phyloP scores from a whole-genome alignment of 176 grass and related monocot species.

The Eleusine coracana region DNA sequence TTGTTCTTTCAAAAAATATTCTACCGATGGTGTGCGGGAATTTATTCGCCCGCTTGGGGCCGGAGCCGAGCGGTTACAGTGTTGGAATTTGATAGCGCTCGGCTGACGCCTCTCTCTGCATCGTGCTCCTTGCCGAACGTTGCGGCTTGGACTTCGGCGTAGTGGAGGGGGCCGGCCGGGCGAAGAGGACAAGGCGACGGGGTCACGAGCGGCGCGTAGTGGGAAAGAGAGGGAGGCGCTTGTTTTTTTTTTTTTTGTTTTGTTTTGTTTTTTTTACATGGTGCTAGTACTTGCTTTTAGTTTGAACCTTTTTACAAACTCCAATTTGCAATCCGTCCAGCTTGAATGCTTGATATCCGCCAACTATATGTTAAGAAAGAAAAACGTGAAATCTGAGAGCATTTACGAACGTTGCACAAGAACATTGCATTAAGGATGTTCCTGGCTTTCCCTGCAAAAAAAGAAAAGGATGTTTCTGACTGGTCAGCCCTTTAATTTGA shows the following conservation, averaged over 20 bases:
- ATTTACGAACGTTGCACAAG: background rate
- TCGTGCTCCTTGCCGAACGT: constrained; percentile 49
- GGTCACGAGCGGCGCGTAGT: constrained; percentile 34
- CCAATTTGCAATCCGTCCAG: background rate
- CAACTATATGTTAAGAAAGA: background rate
- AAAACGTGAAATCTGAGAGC: background rate
- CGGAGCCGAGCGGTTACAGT: background rate
- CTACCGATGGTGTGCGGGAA: background rate
- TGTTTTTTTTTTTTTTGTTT: background rate
- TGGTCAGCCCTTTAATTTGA: background rate
- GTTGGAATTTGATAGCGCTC: background rate
- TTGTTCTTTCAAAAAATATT: background rate
- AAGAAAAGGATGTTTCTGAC: too few relatives aligned
- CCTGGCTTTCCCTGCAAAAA: too few relatives aligned
- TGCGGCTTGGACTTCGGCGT: constrained; percentile 41
- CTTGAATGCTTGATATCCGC: too few relatives aligned
- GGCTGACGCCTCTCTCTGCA: background rate
- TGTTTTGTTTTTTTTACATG: too few relatives aligned
- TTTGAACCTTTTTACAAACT: background rate
- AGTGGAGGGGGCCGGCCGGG: constrained; percentile 1
- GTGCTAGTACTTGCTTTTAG: background rate
- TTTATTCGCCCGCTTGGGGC: constrained; percentile 35
- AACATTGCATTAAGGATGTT: background rate
- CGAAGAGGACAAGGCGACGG: constrained; percentile 28
- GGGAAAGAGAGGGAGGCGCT: background rate